Evolutionary conservation across 768 basidiomycete genomes (phyloP).

Genomic region (Leucocoprinus sp.): DNA sequence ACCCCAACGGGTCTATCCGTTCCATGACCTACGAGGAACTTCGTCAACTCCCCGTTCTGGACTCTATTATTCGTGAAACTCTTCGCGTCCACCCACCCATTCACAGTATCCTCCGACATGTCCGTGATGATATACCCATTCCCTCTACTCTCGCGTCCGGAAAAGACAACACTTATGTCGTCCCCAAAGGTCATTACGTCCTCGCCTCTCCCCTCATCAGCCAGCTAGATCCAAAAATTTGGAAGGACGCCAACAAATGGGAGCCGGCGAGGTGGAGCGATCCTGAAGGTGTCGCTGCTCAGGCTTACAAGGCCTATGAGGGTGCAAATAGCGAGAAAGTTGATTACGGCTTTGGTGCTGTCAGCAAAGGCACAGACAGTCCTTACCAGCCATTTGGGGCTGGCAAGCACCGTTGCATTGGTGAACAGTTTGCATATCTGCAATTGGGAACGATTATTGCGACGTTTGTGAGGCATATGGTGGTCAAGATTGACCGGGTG

Average conservation of each 20-base stretch:
- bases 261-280: slow-evolving; percentile 84
- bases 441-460: slow-evolving; percentile 82
- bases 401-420: slow-evolving; percentile 91
- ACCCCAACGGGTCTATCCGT: slow-evolving; percentile 72
- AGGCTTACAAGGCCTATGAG: slow-evolving; percentile 66
- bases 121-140: slow-evolving; percentile 76
- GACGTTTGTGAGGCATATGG: slow-evolving; percentile 68
- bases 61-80: slow-evolving; percentile 88
- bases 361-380: slow-evolving; percentile 93
- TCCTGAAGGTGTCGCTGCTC: slow-evolving; percentile 69
- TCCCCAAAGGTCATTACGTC: slow-evolving; percentile 86
- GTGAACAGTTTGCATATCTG: slow-evolving; percentile 93
- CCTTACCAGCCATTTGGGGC: slow-evolving; percentile 98
- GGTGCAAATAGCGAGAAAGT: slow-evolving; percentile 82
- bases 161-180: slow-evolving; percentile 66
- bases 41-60: slow-evolving; percentile 73
- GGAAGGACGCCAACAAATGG: slow-evolving; percentile 68
- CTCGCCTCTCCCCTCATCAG: slow-evolving; percentile 84
- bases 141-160: slow-evolving; percentile 76
- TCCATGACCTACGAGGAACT: slow-evolving; percentile 82
- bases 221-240: slow-evolving; percentile 79
- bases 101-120: slow-evolving; percentile 91
- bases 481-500: slow-evolving; percentile 64
- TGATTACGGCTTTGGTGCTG: slow-evolving; percentile 92
- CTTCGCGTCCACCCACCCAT: slow-evolving; percentile 92